Base-by-base conservation (phyloP, 202 grass and related monocot genomes). In the Panicum hallii region DNA sequence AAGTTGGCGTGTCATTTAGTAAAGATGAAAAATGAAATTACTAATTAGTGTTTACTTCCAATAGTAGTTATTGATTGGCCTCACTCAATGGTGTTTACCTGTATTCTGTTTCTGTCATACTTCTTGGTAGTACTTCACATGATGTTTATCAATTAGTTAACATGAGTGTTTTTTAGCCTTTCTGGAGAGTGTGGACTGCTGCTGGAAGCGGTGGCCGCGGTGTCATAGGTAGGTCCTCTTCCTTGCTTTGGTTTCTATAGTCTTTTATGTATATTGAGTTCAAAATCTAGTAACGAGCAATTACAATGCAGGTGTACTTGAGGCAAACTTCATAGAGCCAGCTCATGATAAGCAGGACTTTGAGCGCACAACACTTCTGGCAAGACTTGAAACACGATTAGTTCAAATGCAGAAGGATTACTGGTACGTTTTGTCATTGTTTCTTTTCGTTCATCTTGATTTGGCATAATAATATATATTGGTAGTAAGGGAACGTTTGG, bases 341-440 rank as follows among this genome's bases (percentile, higher is more conserved):
- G 91, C 94, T 77, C 94, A 96, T 86, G 94, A 96, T 91, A 96
- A 96, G 88, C 94, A 93, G 70, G 94, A 96, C 61, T 96, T 96
- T 38, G 94, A 96, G 74, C 91, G 91, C 36, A 96, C 94, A 70
- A 96, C 91, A 80, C 92, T 96, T 87, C 89, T 96, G 66, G 28
- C 75, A 73, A 91, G 94, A 87, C 91, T 96, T 62, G 94, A 93
- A 78, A 2, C 79, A 74, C 91, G 94, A 50, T 81, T 96, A 79
- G 41, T 91, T 85, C 91, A 90, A 80, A 93, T 96, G 91, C 94
- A 96, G 69, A 96, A 96, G 81, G 76, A 88, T 67, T 96, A 96
- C 82, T 96, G 94, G 94, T 96, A 74, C 5, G 74, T 89, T 62
- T 89, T 50, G 44, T 79, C 62, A 36, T 34, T 9, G 65, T 26